Conservation (phyloP, 1,284 basidiomycete species). For the Stygiomarasmius scandens region DNA sequence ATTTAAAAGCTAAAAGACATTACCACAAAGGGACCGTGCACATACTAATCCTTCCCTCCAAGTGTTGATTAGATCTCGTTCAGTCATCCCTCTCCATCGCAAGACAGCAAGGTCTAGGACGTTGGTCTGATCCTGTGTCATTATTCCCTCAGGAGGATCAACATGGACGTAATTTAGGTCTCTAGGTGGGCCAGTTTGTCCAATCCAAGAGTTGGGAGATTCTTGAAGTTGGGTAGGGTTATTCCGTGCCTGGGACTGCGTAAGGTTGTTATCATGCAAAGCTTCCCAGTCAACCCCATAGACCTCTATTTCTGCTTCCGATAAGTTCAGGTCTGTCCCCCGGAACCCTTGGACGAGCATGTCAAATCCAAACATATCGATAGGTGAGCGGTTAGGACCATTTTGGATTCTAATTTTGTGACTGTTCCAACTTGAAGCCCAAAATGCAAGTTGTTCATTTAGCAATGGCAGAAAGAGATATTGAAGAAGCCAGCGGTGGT, state of each 20-base stretch:
- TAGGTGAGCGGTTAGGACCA: not conserved
- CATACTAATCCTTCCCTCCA: too few relatives aligned
- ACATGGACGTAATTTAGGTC: conserved; percentile 7
- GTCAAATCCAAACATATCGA: conserved; percentile 10
- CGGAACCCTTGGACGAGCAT: conserved; percentile 4
- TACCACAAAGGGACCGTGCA: too few relatives aligned
- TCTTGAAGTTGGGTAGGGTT: conserved; percentile 4
- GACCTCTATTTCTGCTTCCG: conserved; percentile 16
- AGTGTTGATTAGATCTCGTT: too few relatives aligned
- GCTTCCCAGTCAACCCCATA: conserved; percentile 24
- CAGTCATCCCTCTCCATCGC: not conserved
- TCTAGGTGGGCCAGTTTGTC: not conserved
- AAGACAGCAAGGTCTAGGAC: not conserved
- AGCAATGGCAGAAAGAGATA: conserved; percentile 3
- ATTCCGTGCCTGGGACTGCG: conserved; percentile 2
- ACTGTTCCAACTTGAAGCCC: not conserved
- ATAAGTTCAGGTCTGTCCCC: not conserved
- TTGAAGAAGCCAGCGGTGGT: conserved; percentile 9
- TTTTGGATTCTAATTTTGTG: not conserved
- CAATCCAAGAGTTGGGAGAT: not conserved
- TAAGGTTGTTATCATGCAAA: conserved; percentile 11
- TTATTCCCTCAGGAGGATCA: not conserved
- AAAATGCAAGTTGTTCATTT: conserved; percentile 1
- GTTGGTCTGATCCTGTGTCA: not conserved
- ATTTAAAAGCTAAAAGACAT: too few relatives aligned